A percentile compares a stretch with the other conserved stretches of the same genome.
Evolutionary conservation across 2,329 filamentous ascomycete genomes (phyloP).

Genomic region (Alternaria sp.): DNA sequence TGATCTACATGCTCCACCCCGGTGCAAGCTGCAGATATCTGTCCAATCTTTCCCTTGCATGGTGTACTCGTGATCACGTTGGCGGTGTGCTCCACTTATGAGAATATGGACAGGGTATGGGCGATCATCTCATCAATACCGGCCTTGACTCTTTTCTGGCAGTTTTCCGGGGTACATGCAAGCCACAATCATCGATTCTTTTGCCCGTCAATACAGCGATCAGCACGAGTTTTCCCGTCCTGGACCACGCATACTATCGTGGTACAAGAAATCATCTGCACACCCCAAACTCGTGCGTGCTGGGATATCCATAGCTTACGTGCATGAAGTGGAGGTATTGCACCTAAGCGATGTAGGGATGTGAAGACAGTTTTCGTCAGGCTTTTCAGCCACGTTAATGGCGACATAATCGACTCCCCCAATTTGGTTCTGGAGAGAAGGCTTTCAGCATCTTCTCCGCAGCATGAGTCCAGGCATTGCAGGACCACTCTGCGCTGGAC

Average conservation of each 20-base stretch:
- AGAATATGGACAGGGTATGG: not conserved
- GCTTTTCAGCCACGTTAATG: not conserved
- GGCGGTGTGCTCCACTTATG: not conserved
- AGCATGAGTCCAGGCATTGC: not conserved
- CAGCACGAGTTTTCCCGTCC: not conserved
- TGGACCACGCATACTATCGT: not conserved
- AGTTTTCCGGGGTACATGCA: not conserved
- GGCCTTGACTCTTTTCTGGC: not conserved
- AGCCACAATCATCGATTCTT: not conserved
- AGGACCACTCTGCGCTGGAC: not conserved
- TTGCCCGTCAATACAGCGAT: not conserved
- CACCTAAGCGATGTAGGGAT: not conserved
- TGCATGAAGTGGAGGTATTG: not conserved
- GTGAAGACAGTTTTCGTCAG: not conserved
- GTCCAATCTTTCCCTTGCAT: not conserved
- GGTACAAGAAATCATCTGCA: not conserved
- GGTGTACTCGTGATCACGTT: not conserved
- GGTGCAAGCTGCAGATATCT: not conserved
- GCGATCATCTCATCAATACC: not conserved
- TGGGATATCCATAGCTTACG: not conserved
- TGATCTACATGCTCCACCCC: not conserved
- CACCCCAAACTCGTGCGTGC: too few relatives aligned
- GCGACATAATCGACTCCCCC: not conserved
- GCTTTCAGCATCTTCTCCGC: not conserved
- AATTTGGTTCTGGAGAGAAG: not conserved